Conservation (phyloP, 2,329 filamentous ascomycete species). For the Penicillium sp. region DNA sequence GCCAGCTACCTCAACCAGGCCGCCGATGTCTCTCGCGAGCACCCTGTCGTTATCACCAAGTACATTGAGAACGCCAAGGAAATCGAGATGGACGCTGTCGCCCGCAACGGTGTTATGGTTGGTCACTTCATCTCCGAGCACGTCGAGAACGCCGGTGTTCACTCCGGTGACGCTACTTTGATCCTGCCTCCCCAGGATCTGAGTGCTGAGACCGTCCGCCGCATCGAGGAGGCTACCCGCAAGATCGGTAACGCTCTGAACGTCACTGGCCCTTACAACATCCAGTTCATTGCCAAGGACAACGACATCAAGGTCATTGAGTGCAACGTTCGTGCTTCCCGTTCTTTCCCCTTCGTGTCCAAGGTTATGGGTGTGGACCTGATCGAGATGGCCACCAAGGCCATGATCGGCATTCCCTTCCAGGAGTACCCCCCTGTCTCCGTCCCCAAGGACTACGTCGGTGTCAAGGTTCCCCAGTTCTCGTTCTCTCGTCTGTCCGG, state of each 20-base stretch:
- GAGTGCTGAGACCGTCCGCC: conserved; percentile 79
- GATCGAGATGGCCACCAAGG: conserved; percentile 98
- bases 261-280: conserved; percentile 96
- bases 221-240: conserved; percentile 90
- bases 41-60: conserved; percentile 98
- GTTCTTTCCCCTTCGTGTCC: conserved; percentile 96
- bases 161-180: conserved; percentile 95
- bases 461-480: conserved; percentile 98
- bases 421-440: conserved; percentile 76
- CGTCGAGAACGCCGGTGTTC: conserved; percentile 97
- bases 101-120: conserved; percentile 82
- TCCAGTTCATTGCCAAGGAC: conserved; percentile 99
- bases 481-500: conserved; percentile 96
- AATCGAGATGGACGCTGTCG: conserved; percentile 99
- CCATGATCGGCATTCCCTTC: conserved; percentile 84
- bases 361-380: conserved; percentile 98
- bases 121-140: conserved; percentile 98
- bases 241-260: conserved; percentile 95
- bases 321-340: conserved; percentile 94
- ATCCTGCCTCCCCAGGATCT: conserved; percentile 94
- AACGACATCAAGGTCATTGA: conserved; percentile 99
- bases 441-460: conserved; percentile 79
- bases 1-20: conserved; percentile 87
- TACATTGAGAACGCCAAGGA: conserved; percentile 99
- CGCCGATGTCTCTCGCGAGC: conserved; percentile 87